Base-by-base conservation (phyloP, 2,329 filamentous ascomycete species). In the Penicillium sp. region DNA sequence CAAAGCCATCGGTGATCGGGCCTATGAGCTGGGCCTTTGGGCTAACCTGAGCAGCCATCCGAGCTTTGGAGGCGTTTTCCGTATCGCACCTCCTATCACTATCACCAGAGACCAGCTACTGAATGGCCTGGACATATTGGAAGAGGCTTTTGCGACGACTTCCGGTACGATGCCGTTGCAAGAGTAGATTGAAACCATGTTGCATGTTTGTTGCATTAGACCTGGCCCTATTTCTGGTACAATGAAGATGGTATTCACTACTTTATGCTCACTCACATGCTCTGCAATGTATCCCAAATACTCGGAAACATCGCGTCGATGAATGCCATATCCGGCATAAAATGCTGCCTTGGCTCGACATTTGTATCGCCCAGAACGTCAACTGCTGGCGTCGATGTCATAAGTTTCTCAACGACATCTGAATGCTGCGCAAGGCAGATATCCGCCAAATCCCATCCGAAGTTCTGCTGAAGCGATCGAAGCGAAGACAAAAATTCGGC, bases 61-160 rank as follows among this genome's bases (percentile, higher is more conserved):
- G 5, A 74, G 71, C 32, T 79, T 80, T 56, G 72, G 74, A 0
- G 79, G 78, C 3, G 71, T 76, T 0, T 80, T 83, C 44, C 63
- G 79, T 8, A 74, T 83, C 35, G 79, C 78, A 4, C 79, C 78
- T 16, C 79, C 80, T 0, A 76, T 83, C 27, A 80, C 76, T 0
- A 74, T 81, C 7, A 72, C 72, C 0, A 67, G 67, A 18, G 65
- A 71, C 32, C 66, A 79, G 58, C 57, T 80, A 30, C 61, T 73
- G 13, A 62, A 71, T 26, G 79, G 78, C 0, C 51, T 84, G 41
- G 50, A 41, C 2, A 75, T 83, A 31, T 65, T 84, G 44, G 79
- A 83, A 51, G 63, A 75, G 14, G 29, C 29, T 16, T 32, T 32
- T 17, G 29, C n/a, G 11, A 16, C 29, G 10, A 32, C 29, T 15